phyloP scores from a whole-genome alignment of 768 basidiomycete species.

The Mycena amicta region DNA sequence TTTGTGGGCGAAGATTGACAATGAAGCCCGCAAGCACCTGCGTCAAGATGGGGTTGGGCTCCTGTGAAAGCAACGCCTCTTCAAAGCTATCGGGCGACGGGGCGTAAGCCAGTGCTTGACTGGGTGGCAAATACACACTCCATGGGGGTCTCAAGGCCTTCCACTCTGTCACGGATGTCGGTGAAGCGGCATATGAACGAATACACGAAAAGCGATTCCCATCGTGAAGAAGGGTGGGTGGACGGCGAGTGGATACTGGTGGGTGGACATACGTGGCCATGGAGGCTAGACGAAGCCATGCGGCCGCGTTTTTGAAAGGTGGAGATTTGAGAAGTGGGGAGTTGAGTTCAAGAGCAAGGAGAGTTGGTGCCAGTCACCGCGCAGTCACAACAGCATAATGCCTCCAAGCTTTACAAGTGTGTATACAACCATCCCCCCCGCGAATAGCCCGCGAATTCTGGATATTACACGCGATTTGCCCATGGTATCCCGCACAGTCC shows the following conservation, averaged over 20 bases:
- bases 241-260: constrained; percentile 72
- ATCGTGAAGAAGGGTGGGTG: constrained; percentile 76
- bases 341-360: constrained; percentile 20
- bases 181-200: constrained; percentile 86
- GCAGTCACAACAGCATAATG: neutral
- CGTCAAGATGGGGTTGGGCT: constrained; percentile 72
- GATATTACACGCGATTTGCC: neutral
- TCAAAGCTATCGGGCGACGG: constrained; percentile 64
- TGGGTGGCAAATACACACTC: constrained; percentile 61
- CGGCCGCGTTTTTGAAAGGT: constrained; percentile 15
- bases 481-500: neutral
- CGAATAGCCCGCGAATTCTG: constrained; percentile 16
- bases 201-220: constrained; percentile 87
- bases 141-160: constrained; percentile 79
- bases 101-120: constrained; percentile 25
- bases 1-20: constrained; percentile 80
- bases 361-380: neutral
- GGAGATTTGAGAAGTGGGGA: constrained; percentile 28
- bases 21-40: constrained; percentile 77
- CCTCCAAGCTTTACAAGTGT: neutral
- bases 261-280: constrained; percentile 55
- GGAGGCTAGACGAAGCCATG: constrained; percentile 39
- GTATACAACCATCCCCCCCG: constrained; percentile 6
- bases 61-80: constrained; percentile 71
- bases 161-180: constrained; percentile 69